These are phyloP conservation scores for Malus hybrid DNA, from an alignment of 331 rosid genomes.

Conservation along the genomic window DNA sequence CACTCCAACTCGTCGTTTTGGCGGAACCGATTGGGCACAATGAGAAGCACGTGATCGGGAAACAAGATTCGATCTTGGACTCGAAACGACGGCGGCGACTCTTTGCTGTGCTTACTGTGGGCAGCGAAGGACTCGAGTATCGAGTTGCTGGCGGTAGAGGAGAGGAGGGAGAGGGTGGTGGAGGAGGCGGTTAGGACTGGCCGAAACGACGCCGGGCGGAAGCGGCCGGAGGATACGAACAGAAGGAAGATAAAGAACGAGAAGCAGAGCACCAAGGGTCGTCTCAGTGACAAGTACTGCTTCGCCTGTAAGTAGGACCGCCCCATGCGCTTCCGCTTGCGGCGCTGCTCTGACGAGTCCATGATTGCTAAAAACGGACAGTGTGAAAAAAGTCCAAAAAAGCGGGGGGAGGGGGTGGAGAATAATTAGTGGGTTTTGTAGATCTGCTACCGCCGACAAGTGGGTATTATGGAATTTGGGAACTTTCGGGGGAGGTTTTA, in stretches of 20 bases:
- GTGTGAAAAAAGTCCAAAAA: background rate
- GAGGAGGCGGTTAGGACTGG: constrained; percentile 50
- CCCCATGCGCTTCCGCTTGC: constrained; percentile 51
- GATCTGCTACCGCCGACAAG: constrained; percentile 10
- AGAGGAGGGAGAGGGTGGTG: constrained; percentile 36
- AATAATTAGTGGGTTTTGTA: background rate
- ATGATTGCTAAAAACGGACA: constrained; percentile 13
- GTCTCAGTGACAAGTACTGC: constrained; percentile 27
- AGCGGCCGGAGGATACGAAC: constrained; percentile 35
- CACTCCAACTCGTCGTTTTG: constrained; percentile 36
- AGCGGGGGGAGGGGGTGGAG: background rate
- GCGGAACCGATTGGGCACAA: background rate
- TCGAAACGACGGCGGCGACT: constrained; percentile 1
- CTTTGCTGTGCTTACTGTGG: background rate
- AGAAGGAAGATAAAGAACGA: constrained; percentile 47
- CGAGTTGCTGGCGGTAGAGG: constrained; percentile 48
- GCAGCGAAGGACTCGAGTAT: constrained; percentile 39
- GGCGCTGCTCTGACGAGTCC: constrained; percentile 59
- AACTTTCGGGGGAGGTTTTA: background rate
- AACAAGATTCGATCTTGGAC: constrained; percentile 55
- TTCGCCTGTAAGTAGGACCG: constrained; percentile 22
- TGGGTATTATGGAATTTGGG: background rate
- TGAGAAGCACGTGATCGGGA: constrained; percentile 40
- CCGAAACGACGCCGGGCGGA: constrained; percentile 33
- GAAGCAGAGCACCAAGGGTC: constrained; percentile 58